Conservation (phyloP, 331 rosid species). For the Quercus phellos region DNA sequence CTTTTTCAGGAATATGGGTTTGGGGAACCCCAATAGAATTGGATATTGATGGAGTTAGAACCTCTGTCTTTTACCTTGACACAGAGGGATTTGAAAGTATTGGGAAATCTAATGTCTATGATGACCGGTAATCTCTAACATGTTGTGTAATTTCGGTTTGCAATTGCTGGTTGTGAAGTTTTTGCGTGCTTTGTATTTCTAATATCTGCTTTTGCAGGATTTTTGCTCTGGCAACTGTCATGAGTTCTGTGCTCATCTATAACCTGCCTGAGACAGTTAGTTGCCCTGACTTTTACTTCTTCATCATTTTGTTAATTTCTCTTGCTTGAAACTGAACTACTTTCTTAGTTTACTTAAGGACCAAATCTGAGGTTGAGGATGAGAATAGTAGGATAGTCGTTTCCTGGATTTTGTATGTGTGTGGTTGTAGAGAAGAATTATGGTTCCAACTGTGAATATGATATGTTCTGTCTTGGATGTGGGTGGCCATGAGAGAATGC, state of each 20-base stretch:
- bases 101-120: slow-evolving; percentile 96
- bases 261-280: slow-evolving; percentile 94
- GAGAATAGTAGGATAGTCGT: not conserved
- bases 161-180: not conserved
- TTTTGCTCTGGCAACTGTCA: slow-evolving; percentile 88
- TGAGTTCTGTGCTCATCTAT: slow-evolving; percentile 94
- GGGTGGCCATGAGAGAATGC: not conserved
- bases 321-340: slow-evolving; percentile 14
- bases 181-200: slow-evolving; percentile 8
- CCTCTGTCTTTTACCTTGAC: slow-evolving; percentile 87
- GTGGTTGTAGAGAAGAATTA: not conserved
- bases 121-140: slow-evolving; percentile 72
- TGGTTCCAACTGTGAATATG: not conserved
- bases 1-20: slow-evolving; percentile 82
- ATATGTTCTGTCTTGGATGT: not conserved
- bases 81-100: slow-evolving; percentile 98
- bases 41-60: slow-evolving; percentile 75
- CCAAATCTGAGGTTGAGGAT: not conserved
- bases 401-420: not conserved
- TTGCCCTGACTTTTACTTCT: not conserved
- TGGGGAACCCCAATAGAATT: slow-evolving; percentile 90
- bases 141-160: slow-evolving; percentile 14
- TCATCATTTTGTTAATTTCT: slow-evolving; percentile 14
- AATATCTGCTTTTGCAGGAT: slow-evolving; percentile 55
- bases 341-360: not conserved